These are phyloP conservation scores for Aspergillus piperis DNA, from an alignment of 2,329 filamentous ascomycete genomes.

Conservation along the genomic window DNA sequence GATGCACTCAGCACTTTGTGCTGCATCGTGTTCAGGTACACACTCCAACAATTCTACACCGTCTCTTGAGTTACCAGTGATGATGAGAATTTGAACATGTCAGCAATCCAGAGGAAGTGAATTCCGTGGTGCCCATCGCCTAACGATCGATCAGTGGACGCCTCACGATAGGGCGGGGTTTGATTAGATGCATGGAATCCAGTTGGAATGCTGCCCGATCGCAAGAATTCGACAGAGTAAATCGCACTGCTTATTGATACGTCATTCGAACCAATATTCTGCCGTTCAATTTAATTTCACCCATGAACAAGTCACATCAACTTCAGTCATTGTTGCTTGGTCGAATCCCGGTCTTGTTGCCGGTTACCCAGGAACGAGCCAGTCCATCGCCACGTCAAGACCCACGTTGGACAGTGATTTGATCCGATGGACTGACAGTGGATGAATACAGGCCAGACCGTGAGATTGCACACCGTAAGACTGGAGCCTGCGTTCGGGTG, in stretches of 20 bases:
- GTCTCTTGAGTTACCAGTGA: neutral
- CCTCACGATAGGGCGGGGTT: neutral
- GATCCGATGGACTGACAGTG: slow-evolving; percentile 1
- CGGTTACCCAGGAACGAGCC: neutral
- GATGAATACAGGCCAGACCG: neutral
- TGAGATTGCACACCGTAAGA: neutral
- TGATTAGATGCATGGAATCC: slow-evolving; percentile 8
- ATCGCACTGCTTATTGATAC: slow-evolving; percentile 9
- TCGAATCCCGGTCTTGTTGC: neutral
- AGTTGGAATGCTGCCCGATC: slow-evolving; percentile 10
- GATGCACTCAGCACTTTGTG: neutral
- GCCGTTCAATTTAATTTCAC: neutral
- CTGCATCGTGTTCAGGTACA: neutral
- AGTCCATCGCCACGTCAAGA: slow-evolving; percentile 13
- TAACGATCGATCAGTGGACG: neutral
- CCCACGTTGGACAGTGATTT: slow-evolving; percentile 8
- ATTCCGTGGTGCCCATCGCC: neutral
- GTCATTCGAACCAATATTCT: neutral
- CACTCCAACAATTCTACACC: neutral
- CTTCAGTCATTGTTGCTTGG: neutral
- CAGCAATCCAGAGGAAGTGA: neutral
- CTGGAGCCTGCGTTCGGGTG: neutral
- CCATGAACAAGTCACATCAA: neutral
- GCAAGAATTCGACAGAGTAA: neutral
- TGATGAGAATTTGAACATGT: neutral